Percentiles rank a stretch among this genome's conserved stretches.
phyloP scores from a whole-genome alignment of 1,284 basidiomycete genomes.

The Sanghuangporus baumii region DNA sequence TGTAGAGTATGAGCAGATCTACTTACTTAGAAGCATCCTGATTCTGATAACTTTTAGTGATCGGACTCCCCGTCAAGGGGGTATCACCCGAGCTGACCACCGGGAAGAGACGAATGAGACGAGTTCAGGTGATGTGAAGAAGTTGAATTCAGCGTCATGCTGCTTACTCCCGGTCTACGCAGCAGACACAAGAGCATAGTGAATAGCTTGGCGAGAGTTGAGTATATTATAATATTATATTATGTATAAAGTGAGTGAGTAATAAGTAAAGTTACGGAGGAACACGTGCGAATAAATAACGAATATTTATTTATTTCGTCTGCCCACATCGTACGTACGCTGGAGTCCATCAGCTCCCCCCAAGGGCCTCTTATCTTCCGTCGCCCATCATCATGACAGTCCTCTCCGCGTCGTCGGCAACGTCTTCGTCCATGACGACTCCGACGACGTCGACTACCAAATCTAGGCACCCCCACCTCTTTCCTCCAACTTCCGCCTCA shows the following conservation, averaged over 20 bases:
- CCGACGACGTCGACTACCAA: conserved; percentile 9
- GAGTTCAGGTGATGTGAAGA: too few species aligned
- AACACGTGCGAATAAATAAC: background rate
- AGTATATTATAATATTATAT: background rate
- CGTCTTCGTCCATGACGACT: background rate
- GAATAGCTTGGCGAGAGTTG: background rate
- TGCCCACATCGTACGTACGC: background rate
- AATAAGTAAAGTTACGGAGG: background rate
- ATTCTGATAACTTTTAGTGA: too few species aligned
- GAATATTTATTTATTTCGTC: background rate
- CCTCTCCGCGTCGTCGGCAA: background rate
- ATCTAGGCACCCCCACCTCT: background rate
- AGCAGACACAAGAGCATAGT: too few species aligned
- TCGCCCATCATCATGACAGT: background rate
- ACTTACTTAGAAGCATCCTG: too few species aligned
- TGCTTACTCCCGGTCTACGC: too few species aligned
- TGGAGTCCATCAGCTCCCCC: too few species aligned
- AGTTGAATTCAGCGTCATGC: too few species aligned
- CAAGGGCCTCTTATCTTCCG: background rate
- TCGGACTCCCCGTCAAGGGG: too few species aligned
- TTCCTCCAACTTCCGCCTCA: background rate
- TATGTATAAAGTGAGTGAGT: background rate
- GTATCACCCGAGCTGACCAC: too few species aligned
- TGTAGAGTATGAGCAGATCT: too few species aligned
- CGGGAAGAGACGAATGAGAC: too few species aligned